Conservation (phyloP, 2,329 filamentous ascomycete species). For the Talaromyces sp. region DNA sequence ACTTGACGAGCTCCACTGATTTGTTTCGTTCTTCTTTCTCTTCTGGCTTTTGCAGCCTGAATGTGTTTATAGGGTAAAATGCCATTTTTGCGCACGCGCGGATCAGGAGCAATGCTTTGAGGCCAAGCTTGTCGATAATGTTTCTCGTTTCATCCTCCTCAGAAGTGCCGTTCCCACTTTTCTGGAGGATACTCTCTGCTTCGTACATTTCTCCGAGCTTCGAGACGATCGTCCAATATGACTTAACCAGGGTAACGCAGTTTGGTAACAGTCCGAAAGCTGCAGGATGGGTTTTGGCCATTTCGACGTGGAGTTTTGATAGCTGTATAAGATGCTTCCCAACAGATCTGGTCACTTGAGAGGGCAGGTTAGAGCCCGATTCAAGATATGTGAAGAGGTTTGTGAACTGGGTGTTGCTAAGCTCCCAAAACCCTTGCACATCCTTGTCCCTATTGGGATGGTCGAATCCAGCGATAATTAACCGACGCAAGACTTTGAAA, state of each 20-base stretch:
- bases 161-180: constrained; percentile 37
- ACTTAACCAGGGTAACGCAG: constrained; percentile 67
- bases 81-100: constrained; percentile 80
- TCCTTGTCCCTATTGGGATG: constrained; percentile 72
- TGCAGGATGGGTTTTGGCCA: constrained; percentile 71
- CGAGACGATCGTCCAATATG: constrained; percentile 79
- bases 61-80: constrained; percentile 71
- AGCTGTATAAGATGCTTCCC: constrained; percentile 86
- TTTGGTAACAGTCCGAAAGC: constrained; percentile 79
- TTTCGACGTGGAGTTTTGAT: constrained; percentile 82
- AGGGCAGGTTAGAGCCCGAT: constrained; percentile 48
- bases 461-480: constrained; percentile 77
- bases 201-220: constrained; percentile 66
- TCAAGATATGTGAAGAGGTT: constrained; percentile 62
- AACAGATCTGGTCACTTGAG: constrained; percentile 55
- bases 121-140: constrained; percentile 69
- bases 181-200: constrained; percentile 12
- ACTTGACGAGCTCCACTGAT: constrained; percentile 64
- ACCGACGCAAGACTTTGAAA: constrained; percentile 72
- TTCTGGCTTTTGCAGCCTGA: constrained; percentile 72
- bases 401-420: constrained; percentile 72
- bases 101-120: constrained; percentile 77
- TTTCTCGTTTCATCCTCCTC: constrained; percentile 45
- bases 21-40: constrained; percentile 69
- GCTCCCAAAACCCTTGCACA: constrained; percentile 72